phyloP scores from a whole-genome alignment of 805 yeast species.

The Saccharomyces mikatae region DNA sequence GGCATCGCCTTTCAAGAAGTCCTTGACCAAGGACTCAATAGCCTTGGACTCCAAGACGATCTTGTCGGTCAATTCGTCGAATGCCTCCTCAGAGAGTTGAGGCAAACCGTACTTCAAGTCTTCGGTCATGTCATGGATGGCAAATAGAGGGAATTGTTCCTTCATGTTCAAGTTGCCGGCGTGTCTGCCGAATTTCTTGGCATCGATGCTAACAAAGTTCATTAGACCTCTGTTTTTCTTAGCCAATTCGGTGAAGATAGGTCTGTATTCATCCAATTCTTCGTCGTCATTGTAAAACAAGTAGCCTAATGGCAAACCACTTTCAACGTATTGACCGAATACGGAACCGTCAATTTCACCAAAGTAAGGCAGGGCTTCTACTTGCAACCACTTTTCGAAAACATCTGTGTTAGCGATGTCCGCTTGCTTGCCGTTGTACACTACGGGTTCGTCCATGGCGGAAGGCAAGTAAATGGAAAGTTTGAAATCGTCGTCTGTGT shows the following conservation, averaged over 20 bases:
- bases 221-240: slow-evolving; percentile 70
- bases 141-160: slow-evolving; percentile 85
- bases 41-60: slow-evolving; percentile 41
- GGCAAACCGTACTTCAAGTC: slow-evolving; percentile 73
- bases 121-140: slow-evolving; percentile 60
- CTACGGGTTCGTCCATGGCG: slow-evolving; percentile 25
- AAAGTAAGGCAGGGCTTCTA: slow-evolving; percentile 24
- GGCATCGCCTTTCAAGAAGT: slow-evolving; percentile 55
- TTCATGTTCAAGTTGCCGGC: slow-evolving; percentile 82
- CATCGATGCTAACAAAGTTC: slow-evolving; percentile 84
- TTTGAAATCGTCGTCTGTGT: slow-evolving; percentile 30
- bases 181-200: slow-evolving; percentile 73
- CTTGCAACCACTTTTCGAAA: slow-evolving; percentile 36
- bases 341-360: slow-evolving; percentile 74
- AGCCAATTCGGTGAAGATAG: slow-evolving; percentile 53
- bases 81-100: slow-evolving; percentile 39
- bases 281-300: slow-evolving; percentile 70
- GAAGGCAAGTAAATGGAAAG: slow-evolving; percentile 28
- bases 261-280: slow-evolving; percentile 51
- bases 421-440: slow-evolving; percentile 19
- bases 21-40: slow-evolving; percentile 53
- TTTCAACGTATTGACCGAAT: slow-evolving; percentile 63
- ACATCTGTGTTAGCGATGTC: slow-evolving; percentile 35
- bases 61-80: slow-evolving; percentile 17
- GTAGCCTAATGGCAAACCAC: slow-evolving; percentile 77